A percentile compares a stretch with the other conserved stretches of the same genome.
These are phyloP conservation scores for Xylaria sp. DNA, from an alignment of 2,329 filamentous ascomycete genomes.

Conservation along the genomic window DNA sequence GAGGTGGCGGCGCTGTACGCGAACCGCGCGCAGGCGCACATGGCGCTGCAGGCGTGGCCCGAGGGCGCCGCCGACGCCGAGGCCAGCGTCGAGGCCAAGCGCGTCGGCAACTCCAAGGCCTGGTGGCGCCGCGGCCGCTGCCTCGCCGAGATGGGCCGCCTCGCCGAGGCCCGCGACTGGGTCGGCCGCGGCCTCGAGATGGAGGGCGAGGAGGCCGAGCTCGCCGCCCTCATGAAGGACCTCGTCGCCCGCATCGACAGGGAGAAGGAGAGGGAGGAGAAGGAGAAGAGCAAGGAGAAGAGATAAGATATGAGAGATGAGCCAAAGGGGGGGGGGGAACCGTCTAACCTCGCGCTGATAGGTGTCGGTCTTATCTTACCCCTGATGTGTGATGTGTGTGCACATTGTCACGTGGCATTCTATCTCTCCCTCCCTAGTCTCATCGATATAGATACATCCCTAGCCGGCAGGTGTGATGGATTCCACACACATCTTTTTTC, in stretches of 20 bases:
- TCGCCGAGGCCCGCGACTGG: conserved; percentile 82
- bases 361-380: too few species aligned
- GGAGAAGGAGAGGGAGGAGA: conserved; percentile 46
- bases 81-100: conserved; percentile 84
- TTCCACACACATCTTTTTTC: too few species aligned
- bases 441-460: too few species aligned
- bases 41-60: conserved; percentile 79
- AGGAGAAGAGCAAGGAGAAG: conserved; percentile 8
- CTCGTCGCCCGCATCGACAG: too few species aligned
- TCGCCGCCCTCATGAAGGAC: conserved; percentile 67
- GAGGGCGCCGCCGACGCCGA: conserved; percentile 88
- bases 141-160: conserved; percentile 84
- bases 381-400: background rate
- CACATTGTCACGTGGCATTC: background rate
- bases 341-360: too few species aligned
- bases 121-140: conserved; percentile 91
- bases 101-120: conserved; percentile 85
- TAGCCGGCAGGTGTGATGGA: too few species aligned
- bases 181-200: conserved; percentile 78
- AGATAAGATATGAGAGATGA: background rate
- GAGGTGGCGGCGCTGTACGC: conserved; percentile 79
- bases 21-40: conserved; percentile 88
- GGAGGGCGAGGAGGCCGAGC: conserved; percentile 70
- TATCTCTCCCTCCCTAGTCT: background rate
- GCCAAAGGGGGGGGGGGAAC: too few species aligned